Conservation (phyloP, 345 rosid species). For the Limnanthes douglasii region DNA sequence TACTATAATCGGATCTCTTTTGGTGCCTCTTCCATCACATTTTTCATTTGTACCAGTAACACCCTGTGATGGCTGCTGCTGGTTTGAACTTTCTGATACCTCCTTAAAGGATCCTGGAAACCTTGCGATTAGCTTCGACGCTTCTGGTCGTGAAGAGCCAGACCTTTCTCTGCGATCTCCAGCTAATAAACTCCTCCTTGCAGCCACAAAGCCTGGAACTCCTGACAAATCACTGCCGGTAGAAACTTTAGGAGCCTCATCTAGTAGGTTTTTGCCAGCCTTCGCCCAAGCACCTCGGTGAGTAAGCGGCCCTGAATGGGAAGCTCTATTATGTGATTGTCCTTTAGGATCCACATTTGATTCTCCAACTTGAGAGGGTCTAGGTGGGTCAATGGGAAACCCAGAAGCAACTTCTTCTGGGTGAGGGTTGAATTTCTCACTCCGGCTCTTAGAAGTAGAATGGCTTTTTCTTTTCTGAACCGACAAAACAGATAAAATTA, state of each 20-base stretch:
- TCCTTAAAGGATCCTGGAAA: slow-evolving; percentile 94
- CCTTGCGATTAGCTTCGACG: slow-evolving; percentile 47
- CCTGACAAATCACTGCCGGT: slow-evolving; percentile 41
- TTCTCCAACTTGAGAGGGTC: slow-evolving; percentile 66
- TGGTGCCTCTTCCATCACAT: slow-evolving; percentile 48
- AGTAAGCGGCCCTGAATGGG: slow-evolving; percentile 86
- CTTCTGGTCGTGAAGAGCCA: slow-evolving; percentile 32
- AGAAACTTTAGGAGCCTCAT: slow-evolving; percentile 50
- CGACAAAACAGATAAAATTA: neutral
- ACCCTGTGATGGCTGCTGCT: slow-evolving; percentile 29
- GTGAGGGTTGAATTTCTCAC: slow-evolving; percentile 96
- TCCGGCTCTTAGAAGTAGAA: slow-evolving; percentile 66
- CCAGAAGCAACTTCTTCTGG: slow-evolving; percentile 98
- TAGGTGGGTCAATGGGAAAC: slow-evolving; percentile 95
- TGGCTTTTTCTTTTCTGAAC: slow-evolving; percentile 79
- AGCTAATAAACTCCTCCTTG: slow-evolving; percentile 44
- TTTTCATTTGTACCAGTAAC: slow-evolving; percentile 22
- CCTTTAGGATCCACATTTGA: slow-evolving; percentile 42
- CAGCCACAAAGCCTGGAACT: slow-evolving; percentile 35
- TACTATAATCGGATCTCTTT: slow-evolving; percentile 66
- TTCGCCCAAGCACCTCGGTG: slow-evolving; percentile 72
- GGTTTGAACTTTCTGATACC: slow-evolving; percentile 53
- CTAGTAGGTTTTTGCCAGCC: slow-evolving; percentile 34
- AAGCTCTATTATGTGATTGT: slow-evolving; percentile 63
- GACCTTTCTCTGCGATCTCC: slow-evolving; percentile 40